Conservation (phyloP, 176 grass and related monocot species). For the Triticum monococcum region DNA sequence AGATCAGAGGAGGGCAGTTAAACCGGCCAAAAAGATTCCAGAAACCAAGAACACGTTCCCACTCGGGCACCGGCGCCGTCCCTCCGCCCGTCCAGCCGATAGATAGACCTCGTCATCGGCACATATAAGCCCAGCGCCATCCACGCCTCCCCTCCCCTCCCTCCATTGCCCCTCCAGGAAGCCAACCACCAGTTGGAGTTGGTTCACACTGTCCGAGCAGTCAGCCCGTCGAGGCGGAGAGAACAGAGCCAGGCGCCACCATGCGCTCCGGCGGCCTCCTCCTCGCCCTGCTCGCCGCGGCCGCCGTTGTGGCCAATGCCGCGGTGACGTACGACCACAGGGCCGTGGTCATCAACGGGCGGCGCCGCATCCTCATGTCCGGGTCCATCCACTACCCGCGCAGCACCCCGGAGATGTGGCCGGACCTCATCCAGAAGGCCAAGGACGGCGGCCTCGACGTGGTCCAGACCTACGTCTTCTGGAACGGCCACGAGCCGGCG, state of each 20-base stretch:
- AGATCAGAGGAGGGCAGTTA: slow-evolving; percentile 21
- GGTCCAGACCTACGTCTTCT: slow-evolving; percentile 95
- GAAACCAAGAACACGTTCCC: slow-evolving; percentile 17
- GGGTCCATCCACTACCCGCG: slow-evolving; percentile 99
- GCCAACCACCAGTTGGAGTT: neutral
- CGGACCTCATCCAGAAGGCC: slow-evolving; percentile 90
- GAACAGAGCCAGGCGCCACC: neutral
- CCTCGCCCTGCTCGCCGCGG: neutral
- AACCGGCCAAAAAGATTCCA: neutral
- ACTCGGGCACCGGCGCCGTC: neutral
- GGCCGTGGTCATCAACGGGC: slow-evolving; percentile 64
- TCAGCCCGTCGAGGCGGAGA: neutral
- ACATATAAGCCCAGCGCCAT: slow-evolving; percentile 37
- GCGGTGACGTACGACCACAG: slow-evolving; percentile 76
- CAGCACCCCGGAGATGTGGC: slow-evolving; percentile 99
- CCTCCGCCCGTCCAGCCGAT: neutral
- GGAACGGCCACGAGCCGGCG: slow-evolving; percentile 91
- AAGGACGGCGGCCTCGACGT: slow-evolving; percentile 94
- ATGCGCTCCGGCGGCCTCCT: slow-evolving; percentile 31
- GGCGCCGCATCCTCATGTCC: slow-evolving; percentile 79
- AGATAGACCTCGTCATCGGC: neutral
- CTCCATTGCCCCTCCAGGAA: slow-evolving; percentile 31
- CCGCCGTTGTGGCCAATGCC: slow-evolving; percentile 36
- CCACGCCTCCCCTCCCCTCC: neutral
- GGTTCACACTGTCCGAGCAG: neutral